Evolutionary conservation across 1,284 basidiomycete genomes (phyloP), one percentile per base, ranked within the genome.

Genomic region (Microbotryum intermedium): DNA sequence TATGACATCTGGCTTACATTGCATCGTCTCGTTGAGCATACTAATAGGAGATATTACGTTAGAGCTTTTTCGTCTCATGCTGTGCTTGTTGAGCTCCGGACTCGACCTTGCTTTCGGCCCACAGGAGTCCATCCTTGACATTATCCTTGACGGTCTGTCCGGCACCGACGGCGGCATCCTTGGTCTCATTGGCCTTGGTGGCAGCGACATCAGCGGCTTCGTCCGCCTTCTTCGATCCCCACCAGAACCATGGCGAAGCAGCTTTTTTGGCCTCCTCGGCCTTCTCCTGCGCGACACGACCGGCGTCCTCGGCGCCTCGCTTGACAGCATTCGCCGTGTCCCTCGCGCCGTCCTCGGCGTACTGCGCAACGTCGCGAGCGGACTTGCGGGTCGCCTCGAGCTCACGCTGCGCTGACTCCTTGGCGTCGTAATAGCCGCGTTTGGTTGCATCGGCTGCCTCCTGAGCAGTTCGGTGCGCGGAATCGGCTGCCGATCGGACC

Each of bases 31-130:
- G 16, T 39, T 16, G 34, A 39, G 34, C 6, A 39, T 39, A 39
- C 10, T 39, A 16, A 3, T 39, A 39, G 5, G 16, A 39, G 13
- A 16, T 39, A 16, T 39, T 11, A 11, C 7, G 28, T 62, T 43
- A 65, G 23, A 65, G 49, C 60, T 65, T 65, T 50, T 55, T 59
- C 4, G 64, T 65, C 58, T 65, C 54, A 16, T 55, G 13, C 45
- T 65, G 64, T 21, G 64, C 64, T 50, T 57, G 9, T 44, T 65
- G 60, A 25, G 60, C 60, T 30, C 55, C 60, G 9, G 21, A 23
- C 58, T 65, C 64, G 50, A 61, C 58, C 4, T 39, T 44, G 7
- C 25, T 43, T 55, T 65, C 64, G 21, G 60, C 64, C 16, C 28
- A 44, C 43, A 65, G 53, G 16, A 65, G 53, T 2, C 60, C 60